Evolutionary conservation across 2,329 filamentous ascomycete genomes (phyloP), one percentile per base, ranked within the genome.

Genomic region (Fusarium scirpi): DNA sequence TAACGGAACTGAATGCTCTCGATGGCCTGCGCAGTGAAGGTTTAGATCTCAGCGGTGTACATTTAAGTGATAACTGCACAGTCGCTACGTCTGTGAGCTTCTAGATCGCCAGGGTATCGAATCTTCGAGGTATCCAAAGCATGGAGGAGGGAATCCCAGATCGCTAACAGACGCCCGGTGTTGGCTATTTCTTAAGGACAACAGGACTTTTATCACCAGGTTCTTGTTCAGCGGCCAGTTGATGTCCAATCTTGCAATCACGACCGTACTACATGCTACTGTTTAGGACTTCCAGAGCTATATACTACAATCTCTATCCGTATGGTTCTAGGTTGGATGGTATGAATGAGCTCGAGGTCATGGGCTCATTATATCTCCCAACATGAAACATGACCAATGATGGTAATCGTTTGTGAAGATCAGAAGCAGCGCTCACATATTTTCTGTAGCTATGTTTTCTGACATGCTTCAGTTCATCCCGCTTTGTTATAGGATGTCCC

Each of bases 81-180:
- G 0, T 7, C 6, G n/a, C n/a, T n/a, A n/a, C n/a, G n/a, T n/a
- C n/a, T 38, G 18, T n/a, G 5, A 10, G 9, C 16, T 18, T 18
- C 32, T 5, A 34, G 3, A 75, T 97, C 94, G 73, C 93, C 95
- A 2, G 95, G 96, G 80, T 99, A 99, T 70, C 95, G 89, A 73
- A 99, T 99, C 81, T 99, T 99, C 48, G 89, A 91, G 11, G 96
- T 99, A 79, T 99, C 96, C 65, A 99, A 85, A 70, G 97, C 88
- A 80, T 98, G 99, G 34, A 94, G 92, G 75, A 97, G 88, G 92
- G 75, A 97, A 88, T 62, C 92, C 94, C 55, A 99, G 85, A 78
- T 99, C 96, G 65, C 91, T 91, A 32, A 93, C 89, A 75, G 96
- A 90, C 51, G 91, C 94, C 93, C 0, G 86, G 88, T 43, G 86